These are phyloP conservation scores for Mediolabrus comicus DNA, from an alignment of 108 stramenopile species.

Conservation along the genomic window DNA sequence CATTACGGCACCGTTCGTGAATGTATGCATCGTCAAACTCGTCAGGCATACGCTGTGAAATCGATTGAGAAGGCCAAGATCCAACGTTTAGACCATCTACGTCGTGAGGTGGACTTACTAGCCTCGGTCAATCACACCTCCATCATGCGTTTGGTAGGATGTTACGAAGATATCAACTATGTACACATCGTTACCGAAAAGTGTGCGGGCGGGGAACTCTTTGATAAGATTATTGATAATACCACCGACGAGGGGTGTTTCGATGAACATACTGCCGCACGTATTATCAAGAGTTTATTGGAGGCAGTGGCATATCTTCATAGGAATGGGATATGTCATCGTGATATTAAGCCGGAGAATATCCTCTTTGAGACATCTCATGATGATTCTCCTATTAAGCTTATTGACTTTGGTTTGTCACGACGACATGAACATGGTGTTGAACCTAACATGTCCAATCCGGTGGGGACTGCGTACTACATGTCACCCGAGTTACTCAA, in stretches of 20 bases:
- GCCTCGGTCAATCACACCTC: constrained; percentile 26
- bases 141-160: constrained; percentile 49
- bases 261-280: constrained; percentile 5
- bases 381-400: constrained; percentile 51
- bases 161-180: constrained; percentile 39
- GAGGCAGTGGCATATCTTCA: constrained; percentile 68
- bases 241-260: constrained; percentile 9
- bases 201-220: not conserved
- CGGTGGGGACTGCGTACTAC: constrained; percentile 55
- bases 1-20: constrained; percentile 11
- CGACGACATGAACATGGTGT: not conserved
- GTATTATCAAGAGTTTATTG: constrained; percentile 32
- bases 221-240: not conserved
- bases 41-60: not conserved
- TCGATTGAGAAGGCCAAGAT: constrained; percentile 4
- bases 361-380: constrained; percentile 49
- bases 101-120: not conserved
- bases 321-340: constrained; percentile 51
- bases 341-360: constrained; percentile 77
- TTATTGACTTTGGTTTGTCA: constrained; percentile 78
- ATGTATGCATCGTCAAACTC: not conserved
- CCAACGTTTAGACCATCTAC: not conserved
- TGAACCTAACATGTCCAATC: constrained; percentile 23
- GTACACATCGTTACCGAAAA: constrained; percentile 59
- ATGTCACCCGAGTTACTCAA: constrained; percentile 64